Evolutionary conservation across 1,139 yeast species (phyloP), one percentile per base, ranked within the genome.

Genomic region (Lodderomyces metapsilosis): DNA sequence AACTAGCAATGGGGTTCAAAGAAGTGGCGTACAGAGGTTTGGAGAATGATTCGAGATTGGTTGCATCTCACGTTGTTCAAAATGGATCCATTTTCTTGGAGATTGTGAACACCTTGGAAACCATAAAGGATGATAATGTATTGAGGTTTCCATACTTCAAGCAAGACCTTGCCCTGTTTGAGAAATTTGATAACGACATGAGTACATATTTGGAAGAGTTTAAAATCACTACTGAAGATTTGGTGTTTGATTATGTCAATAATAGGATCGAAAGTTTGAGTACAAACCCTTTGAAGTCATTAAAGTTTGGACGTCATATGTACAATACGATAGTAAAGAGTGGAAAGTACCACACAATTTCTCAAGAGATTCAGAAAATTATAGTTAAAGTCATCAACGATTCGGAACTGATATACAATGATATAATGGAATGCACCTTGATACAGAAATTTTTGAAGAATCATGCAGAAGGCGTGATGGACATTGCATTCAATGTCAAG

Each of bases 401-500:
- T 34, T 57, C 62, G 2, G 60, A 59, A 39, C 38, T 39, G 1
- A 49, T 53, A 12, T 44, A 46, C 28, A 40, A 48, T 40, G 64
- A 61, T 41, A 44, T 58, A 18, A 53, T 58, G 45, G 66, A 62
- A 38, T 60, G 68, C 13, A 49, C 49, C 13, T 41, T 56, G 27
- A 54, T 66, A 28, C 64, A 65, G 27, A 52, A 62, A 6, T 85
- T 78, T 54, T 61, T 84, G 12, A 57, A 58, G n/a, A 55, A 53
- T 5, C 95, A 87, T 57, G 91, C 94, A 1, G 92, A 85, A 53
- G 86, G 88, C 3, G 86, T 86, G 4, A 77, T 80, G 58, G 94
- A 87, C 56, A 77, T 87, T 8, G 75, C 88, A 0, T 81, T 86
- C 50, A 56, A 56, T 13, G 92, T 85, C 0, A 66, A 62, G 5